Evolutionary conservation across 345 rosid species (phyloP), one percentile per base, ranked within the genome.

Genomic region (Citrus maxima): DNA sequence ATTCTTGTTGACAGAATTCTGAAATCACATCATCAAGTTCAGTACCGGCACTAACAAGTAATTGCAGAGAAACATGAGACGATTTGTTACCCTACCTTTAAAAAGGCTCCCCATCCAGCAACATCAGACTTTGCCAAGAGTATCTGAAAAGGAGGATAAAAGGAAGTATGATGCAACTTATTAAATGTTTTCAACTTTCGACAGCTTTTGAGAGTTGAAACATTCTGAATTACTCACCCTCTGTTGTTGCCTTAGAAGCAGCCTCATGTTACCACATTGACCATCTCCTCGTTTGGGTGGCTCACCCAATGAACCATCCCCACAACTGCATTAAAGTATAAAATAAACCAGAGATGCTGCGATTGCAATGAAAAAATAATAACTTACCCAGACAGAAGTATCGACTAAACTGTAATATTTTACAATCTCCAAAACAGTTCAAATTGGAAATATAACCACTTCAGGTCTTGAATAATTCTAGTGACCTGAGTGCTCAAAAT

Each of bases 31-130:
- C 51, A 80, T 69, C 8, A 30, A 74, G 75, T 77, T 76, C 59
- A 76, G 56, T 28, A 49, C 38, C 61, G 75, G 79, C 83, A 30
- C 56, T 64, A 67, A 75, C 66, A 28, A 32, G 73, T 27, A 66
- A 71, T 3, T 7, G 7, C 37, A 25, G 35, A 22, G 54, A 78
- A 38, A 27, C 38, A 51, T 67, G 13, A 62, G 34, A 74, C 59
- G 77, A 35, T 35, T 58, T 24, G 65, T 35, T n/a, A 55, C 14
- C 80, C 42, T 85, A 93, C 99, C 98, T 96, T 96, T 22, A 96
- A 86, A 81, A 94, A 96, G 77, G 99, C 99, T 81, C 99, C 98
- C 99, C 99, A 96, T 65, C 99, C 99, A 59, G 99, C 97, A 82
- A 96, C 91, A 67, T 94, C 95, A 72, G 99, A 96, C 80, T 90